Conservation (phyloP, 2,329 filamentous ascomycete genomes). For the Alternaria panax region DNA sequence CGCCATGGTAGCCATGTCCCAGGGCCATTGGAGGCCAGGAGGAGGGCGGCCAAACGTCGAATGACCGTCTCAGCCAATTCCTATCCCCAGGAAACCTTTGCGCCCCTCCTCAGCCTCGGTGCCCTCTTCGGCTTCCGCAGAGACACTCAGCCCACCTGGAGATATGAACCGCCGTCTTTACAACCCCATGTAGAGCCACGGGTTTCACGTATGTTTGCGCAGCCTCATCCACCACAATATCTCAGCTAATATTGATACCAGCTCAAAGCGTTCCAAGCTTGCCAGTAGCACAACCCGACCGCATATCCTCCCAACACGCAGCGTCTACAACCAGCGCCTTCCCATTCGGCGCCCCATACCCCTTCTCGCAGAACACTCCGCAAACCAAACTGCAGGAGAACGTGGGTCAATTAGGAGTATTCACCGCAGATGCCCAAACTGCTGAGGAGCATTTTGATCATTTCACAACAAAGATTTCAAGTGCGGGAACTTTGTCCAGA, state of each 20-base stretch:
- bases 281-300: conserved; percentile 1
- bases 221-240: not conserved
- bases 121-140: conserved; percentile 39
- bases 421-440: not conserved
- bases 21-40: conserved; percentile 68
- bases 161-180: conserved; percentile 46
- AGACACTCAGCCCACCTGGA: conserved; percentile 36
- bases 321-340: not conserved
- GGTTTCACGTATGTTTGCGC: conserved; percentile 27
- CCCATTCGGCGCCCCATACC: conserved; percentile 2
- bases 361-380: conserved; percentile 6
- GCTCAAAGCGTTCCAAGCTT: not conserved
- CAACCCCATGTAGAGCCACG: conserved; percentile 18
- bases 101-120: conserved; percentile 36
- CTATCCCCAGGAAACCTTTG: conserved; percentile 34
- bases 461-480: conserved; percentile 18
- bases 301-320: not conserved
- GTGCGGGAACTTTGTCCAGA: not conserved
- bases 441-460: conserved; percentile 13
- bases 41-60: conserved; percentile 62
- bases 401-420: not conserved
- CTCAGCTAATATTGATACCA: conserved; percentile 8
- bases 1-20: conserved; percentile 68
- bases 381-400: not conserved
- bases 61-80: conserved; percentile 59